Conservation (phyloP, 1,284 basidiomycete species). For the Melampsora americana region DNA sequence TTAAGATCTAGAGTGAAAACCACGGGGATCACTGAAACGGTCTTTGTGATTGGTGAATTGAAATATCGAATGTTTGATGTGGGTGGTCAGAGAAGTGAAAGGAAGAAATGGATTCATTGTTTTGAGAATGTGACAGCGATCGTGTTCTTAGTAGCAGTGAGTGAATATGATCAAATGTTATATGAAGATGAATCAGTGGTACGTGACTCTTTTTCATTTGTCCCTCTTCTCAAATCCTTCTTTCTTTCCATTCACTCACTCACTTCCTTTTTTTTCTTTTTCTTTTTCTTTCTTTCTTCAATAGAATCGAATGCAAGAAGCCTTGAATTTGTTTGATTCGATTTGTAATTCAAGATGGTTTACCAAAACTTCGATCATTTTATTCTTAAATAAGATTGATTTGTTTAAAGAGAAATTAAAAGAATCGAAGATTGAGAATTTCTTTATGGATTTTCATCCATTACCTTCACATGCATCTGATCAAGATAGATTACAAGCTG, state of each 20-base stretch:
- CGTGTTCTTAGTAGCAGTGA: slow-evolving; percentile 85
- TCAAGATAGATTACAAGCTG: slow-evolving; percentile 47
- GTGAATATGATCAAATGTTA: slow-evolving; percentile 91
- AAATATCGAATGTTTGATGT: slow-evolving; percentile 87
- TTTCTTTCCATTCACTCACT: slow-evolving; percentile 25
- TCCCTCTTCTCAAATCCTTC: too few species aligned
- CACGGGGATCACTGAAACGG: slow-evolving; percentile 92
- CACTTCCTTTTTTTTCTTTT: background rate
- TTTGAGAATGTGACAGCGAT: slow-evolving; percentile 96
- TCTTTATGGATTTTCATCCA: slow-evolving; percentile 66
- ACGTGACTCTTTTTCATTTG: too few species aligned
- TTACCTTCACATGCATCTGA: background rate
- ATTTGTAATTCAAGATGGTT: slow-evolving; percentile 52
- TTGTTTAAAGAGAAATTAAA: slow-evolving; percentile 90
- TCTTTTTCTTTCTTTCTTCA: slow-evolving; percentile 53
- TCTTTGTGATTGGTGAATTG: slow-evolving; percentile 82
- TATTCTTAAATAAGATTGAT: slow-evolving; percentile 66
- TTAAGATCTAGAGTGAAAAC: slow-evolving; percentile 92
- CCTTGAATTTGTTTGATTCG: slow-evolving; percentile 49
- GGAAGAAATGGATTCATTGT: slow-evolving; percentile 70
- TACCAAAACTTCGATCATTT: slow-evolving; percentile 49
- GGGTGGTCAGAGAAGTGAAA: slow-evolving; percentile 87
- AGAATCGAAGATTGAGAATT: slow-evolving; percentile 76
- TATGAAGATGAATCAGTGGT: slow-evolving; percentile 90
- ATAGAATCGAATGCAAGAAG: slow-evolving; percentile 55